These are phyloP conservation scores for Marvania coccoides DNA, from an alignment of 139 green algal genomes.

Conservation along the genomic window DNA sequence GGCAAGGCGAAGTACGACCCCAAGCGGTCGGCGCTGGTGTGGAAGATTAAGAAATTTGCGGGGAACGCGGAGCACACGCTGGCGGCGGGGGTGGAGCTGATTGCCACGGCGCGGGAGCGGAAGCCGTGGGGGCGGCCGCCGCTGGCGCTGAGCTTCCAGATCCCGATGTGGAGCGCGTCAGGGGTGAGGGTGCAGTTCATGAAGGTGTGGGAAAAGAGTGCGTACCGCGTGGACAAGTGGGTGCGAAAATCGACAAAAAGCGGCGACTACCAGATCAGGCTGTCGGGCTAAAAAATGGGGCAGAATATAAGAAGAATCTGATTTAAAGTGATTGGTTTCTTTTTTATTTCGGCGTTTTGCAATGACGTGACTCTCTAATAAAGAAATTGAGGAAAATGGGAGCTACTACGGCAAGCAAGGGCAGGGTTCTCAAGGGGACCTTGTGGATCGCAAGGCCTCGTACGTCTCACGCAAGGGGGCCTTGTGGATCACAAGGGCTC, in stretches of 20 bases:
- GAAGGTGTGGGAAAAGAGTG: slow-evolving; percentile 77
- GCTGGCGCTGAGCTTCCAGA: slow-evolving; percentile 78
- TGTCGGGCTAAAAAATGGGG: slow-evolving; percentile 4
- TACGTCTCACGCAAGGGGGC: too few species aligned
- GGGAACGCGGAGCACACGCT: slow-evolving; percentile 73
- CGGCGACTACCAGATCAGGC: slow-evolving; percentile 63
- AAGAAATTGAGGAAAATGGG: too few species aligned
- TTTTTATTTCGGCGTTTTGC: too few species aligned
- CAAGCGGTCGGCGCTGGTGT: slow-evolving; percentile 78
- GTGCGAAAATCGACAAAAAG: slow-evolving; percentile 86
- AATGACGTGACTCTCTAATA: too few species aligned
- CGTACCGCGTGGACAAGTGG: slow-evolving; percentile 83
- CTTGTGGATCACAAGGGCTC: too few species aligned
- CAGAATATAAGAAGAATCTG: too few species aligned
- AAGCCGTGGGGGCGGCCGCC: slow-evolving; percentile 80
- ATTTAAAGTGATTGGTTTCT: too few species aligned
- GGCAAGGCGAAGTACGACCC: slow-evolving; percentile 92
- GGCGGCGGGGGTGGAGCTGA: slow-evolving; percentile 80
- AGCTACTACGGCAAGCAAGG: too few species aligned
- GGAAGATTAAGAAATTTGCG: slow-evolving; percentile 82
- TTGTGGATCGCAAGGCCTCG: too few species aligned
- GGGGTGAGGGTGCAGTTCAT: slow-evolving; percentile 87
- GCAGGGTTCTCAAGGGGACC: too few species aligned
- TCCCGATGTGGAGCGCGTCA: slow-evolving; percentile 88
- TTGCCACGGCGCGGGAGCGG: slow-evolving; percentile 71